phyloP scores from a whole-genome alignment of 768 basidiomycete genomes.

The Gelatoporia subvermispora region DNA sequence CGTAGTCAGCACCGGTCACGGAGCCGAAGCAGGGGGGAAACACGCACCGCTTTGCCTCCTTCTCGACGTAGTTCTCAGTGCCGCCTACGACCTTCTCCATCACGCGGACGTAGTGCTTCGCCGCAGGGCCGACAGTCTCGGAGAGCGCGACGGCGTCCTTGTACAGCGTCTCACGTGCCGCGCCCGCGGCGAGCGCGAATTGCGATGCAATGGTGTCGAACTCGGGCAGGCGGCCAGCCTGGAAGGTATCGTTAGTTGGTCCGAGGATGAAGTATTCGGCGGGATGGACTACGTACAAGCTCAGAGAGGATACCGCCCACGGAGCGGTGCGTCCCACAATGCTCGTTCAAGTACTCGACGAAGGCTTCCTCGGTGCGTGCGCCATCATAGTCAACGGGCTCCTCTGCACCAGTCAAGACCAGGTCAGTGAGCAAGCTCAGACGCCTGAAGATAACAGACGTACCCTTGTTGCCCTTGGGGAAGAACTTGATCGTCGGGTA shows the following conservation, averaged over 20 bases:
- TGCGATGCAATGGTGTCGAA: slow-evolving; percentile 75
- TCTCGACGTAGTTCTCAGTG: slow-evolving; percentile 71
- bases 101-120: slow-evolving; percentile 79
- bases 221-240: slow-evolving; percentile 79
- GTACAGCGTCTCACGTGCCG: slow-evolving; percentile 55
- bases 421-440: background rate
- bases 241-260: background rate
- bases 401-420: slow-evolving; percentile 24
- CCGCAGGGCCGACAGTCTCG: slow-evolving; percentile 42
- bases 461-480: slow-evolving; percentile 57
- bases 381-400: slow-evolving; percentile 59
- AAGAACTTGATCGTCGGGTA: slow-evolving; percentile 98
- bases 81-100: slow-evolving; percentile 83
- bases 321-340: slow-evolving; percentile 81
- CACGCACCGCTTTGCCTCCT: slow-evolving; percentile 77
- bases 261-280: background rate
- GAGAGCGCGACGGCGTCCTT: slow-evolving; percentile 59
- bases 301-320: slow-evolving; percentile 79
- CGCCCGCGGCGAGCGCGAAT: slow-evolving; percentile 61
- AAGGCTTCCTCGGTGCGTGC: slow-evolving; percentile 73
- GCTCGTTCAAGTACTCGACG: slow-evolving; percentile 74
- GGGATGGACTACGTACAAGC: slow-evolving; percentile 35
- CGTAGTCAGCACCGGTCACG: slow-evolving; percentile 7
- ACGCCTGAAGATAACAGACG: background rate
- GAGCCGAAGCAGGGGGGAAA: slow-evolving; percentile 5